Evolutionary conservation across 352 stramenopile species (phyloP).

Genomic region (Thraustotheca clavata): DNA sequence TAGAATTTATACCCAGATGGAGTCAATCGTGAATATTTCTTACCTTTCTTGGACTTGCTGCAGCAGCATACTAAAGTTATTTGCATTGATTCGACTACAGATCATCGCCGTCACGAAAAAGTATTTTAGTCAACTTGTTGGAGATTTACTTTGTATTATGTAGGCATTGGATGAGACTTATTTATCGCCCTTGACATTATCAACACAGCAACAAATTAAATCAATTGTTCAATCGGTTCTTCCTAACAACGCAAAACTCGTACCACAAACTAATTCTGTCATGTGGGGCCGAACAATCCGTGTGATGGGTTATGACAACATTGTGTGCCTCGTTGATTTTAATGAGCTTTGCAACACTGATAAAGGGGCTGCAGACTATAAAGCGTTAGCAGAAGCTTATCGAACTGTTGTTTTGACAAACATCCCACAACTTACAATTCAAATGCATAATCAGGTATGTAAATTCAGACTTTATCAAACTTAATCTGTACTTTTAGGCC

Average conservation of each 20-base stretch:
- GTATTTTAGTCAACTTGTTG: neutral
- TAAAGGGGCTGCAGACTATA: constrained; percentile 93
- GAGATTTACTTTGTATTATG: neutral
- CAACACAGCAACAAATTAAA: constrained; percentile 34
- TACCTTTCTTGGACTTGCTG: constrained; percentile 95
- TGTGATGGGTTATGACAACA: constrained; percentile 32
- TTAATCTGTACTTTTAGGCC: constrained; percentile 27
- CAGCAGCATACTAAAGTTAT: constrained; percentile 79
- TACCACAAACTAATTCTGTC: constrained; percentile 48
- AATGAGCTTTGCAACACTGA: constrained; percentile 91
- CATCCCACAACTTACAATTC: constrained; percentile 81
- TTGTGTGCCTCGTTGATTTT: constrained; percentile 82
- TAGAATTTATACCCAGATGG: constrained; percentile 92
- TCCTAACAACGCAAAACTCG: constrained; percentile 20
- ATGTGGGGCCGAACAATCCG: constrained; percentile 69
- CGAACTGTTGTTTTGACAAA: constrained; percentile 84
- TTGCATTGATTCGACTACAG: constrained; percentile 51
- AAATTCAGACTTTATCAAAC: neutral
- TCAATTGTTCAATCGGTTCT: constrained; percentile 36
- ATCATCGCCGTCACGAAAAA: constrained; percentile 61
- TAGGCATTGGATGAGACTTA: constrained; percentile 35
- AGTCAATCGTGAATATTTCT: constrained; percentile 94
- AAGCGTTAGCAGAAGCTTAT: constrained; percentile 88
- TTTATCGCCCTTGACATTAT: constrained; percentile 36
- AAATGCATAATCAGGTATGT: constrained; percentile 70